Conservation (phyloP, 179 eudicot genomes). For the Amaranthus tricolor region DNA sequence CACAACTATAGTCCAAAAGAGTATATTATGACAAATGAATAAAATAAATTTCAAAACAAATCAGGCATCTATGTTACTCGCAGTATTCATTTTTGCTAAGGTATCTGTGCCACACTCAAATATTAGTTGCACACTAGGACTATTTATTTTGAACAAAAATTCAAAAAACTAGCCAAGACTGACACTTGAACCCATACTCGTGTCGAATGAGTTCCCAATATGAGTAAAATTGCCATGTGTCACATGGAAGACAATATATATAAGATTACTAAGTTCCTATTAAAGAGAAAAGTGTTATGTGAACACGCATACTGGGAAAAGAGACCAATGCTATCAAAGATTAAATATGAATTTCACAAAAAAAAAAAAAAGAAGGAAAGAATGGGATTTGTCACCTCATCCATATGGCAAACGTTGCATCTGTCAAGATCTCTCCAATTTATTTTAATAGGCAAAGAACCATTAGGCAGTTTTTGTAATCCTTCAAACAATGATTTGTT, state of each 20-base stretch:
- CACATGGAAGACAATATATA: background rate
- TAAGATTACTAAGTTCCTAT: background rate
- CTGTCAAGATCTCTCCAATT: slow-evolving; percentile 94
- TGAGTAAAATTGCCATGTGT: background rate
- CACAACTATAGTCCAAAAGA: background rate
- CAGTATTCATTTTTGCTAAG: too few species aligned
- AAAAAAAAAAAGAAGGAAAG: slow-evolving; percentile 1
- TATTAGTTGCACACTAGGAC: too few species aligned
- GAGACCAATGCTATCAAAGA: background rate
- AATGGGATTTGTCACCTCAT: slow-evolving; percentile 60
- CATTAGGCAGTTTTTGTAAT: slow-evolving; percentile 41
- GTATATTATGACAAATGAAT: background rate
- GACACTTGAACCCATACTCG: too few species aligned
- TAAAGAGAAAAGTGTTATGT: background rate
- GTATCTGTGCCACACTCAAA: too few species aligned
- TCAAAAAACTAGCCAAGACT: too few species aligned
- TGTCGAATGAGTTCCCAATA: too few species aligned
- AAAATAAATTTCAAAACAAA: background rate
- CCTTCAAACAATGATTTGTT: slow-evolving; percentile 38
- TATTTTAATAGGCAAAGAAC: slow-evolving; percentile 70
- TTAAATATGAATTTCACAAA: background rate
- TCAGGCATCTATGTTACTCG: background rate
- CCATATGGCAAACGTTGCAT: slow-evolving; percentile 98
- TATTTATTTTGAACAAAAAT: too few species aligned
- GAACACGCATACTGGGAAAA: background rate